Base-by-base conservation (phyloP, 2,329 filamentous ascomycete genomes). In the Xylariaceae sp. region DNA sequence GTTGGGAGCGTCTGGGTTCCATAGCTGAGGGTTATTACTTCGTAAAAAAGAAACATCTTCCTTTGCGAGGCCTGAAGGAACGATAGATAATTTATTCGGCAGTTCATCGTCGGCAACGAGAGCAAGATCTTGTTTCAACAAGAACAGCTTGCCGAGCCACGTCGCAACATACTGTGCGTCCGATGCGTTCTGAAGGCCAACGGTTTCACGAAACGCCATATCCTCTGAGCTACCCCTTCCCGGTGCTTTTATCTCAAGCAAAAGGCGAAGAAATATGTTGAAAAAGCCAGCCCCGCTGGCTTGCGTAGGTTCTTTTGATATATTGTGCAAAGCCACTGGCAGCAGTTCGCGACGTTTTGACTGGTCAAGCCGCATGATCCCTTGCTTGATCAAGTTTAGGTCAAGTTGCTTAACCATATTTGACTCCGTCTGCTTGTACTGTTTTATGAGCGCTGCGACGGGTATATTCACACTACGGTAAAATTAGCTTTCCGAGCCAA, bases 371-470 rank as follows among this genome's bases (percentile, higher is more conserved):
- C 79, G 75, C 40, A 74, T 69, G 28, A 83, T 64, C 40, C 93
- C 94, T 66, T 96, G 90, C 64, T 95, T 89, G 36, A 97, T 88
- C 66, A 96, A 96, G 16, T 88, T 79, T 39, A 97, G 75, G 70
- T 97, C 92, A 61, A 97, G 88, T 66, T 96, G 89, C 57, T 90
- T 87, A 58, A 99, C 83, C 36, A 97, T 77, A 1, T 86, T 76
- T 12, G 86, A 87, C 38, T 84, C 77, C 36, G 83, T 83, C 18
- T 89, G 83, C 69, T 95, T 96, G 77, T 96, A 97, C 69, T 97
- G 94, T 61, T 91, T 87, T 49, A 97, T 71, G 16, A 99, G 78
- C 14, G 86, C 83, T n/a, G 83, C 81, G 12, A 97, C 91, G 0
- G 94, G 94, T 6, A 99, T 76, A 48, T 92, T 79, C 58, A 97